Evolutionary conservation across 352 stramenopile species (phyloP).

Genomic region (Phytophthora colocasiae): DNA sequence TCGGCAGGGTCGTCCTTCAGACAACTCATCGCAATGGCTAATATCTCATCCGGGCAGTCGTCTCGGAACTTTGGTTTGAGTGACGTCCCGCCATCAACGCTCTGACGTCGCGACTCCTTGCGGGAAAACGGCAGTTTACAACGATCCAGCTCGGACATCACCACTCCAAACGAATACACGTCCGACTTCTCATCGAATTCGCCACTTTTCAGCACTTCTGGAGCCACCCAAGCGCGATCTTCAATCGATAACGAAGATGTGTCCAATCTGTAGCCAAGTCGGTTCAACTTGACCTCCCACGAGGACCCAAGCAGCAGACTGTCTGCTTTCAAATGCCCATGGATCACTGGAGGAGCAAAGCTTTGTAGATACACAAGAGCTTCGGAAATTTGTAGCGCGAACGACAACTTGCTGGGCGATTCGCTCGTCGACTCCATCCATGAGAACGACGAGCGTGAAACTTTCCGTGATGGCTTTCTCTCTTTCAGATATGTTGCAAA

Average conservation of each 20-base stretch:
- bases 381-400: slow-evolving; percentile 67
- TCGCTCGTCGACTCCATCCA: slow-evolving; percentile 42
- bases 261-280: slow-evolving; percentile 59
- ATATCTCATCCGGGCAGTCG: slow-evolving; percentile 55
- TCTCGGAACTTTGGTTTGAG: slow-evolving; percentile 48
- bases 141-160: slow-evolving; percentile 72
- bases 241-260: slow-evolving; percentile 33
- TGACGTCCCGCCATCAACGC: slow-evolving; percentile 19
- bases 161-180: slow-evolving; percentile 74
- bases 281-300: slow-evolving; percentile 65
- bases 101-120: slow-evolving; percentile 26
- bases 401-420: slow-evolving; percentile 48
- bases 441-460: slow-evolving; percentile 28
- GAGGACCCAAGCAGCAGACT: slow-evolving; percentile 63
- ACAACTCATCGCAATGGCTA: slow-evolving; percentile 52
- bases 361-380: slow-evolving; percentile 72
- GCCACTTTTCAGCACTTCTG: slow-evolving; percentile 66
- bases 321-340: slow-evolving; percentile 65
- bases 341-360: slow-evolving; percentile 65
- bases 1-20: slow-evolving; percentile 50
- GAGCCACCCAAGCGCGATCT: slow-evolving; percentile 53
- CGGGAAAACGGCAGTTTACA: slow-evolving; percentile 48
- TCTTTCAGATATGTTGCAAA: slow-evolving; percentile 42
- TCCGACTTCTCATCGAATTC: slow-evolving; percentile 69
- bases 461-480: slow-evolving; percentile 43